Evolutionary conservation across 345 rosid genomes (phyloP).

Genomic region (Eucalyptus curtisii): DNA sequence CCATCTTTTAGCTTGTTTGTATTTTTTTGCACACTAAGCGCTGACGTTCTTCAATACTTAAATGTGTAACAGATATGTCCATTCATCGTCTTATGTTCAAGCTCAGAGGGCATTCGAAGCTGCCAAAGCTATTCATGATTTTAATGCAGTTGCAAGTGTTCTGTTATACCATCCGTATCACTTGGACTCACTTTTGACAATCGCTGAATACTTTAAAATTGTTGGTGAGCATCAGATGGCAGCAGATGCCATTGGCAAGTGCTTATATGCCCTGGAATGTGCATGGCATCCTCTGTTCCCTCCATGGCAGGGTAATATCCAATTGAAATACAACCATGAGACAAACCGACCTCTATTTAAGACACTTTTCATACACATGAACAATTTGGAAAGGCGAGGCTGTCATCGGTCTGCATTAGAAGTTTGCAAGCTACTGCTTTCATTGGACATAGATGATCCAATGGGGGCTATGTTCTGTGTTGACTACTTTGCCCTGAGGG

Average conservation of each 20-base stretch:
- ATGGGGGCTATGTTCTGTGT: constrained; percentile 85
- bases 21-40: neutral
- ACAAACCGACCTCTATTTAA: constrained; percentile 72
- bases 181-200: constrained; percentile 80
- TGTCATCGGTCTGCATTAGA: constrained; percentile 88
- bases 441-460: constrained; percentile 70
- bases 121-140: constrained; percentile 77
- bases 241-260: constrained; percentile 70
- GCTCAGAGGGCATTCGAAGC: constrained; percentile 75
- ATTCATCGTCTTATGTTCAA: constrained; percentile 51
- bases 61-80: constrained; percentile 28
- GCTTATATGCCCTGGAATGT: constrained; percentile 79
- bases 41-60: neutral
- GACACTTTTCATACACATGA: constrained; percentile 75
- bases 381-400: constrained; percentile 80
- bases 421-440: constrained; percentile 80
- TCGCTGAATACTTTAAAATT: constrained; percentile 85
- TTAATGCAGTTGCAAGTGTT: constrained; percentile 68
- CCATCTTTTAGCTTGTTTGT: neutral
- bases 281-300: constrained; percentile 86
- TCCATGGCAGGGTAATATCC: constrained; percentile 63
- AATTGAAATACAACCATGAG: constrained; percentile 59
- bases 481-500: constrained; percentile 82
- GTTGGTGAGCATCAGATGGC: constrained; percentile 80
- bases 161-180: constrained; percentile 65